Evolutionary conservation across 2,329 filamentous ascomycete species (phyloP), one percentile per base, ranked within the genome.

Genomic region (Metarhizium guizhouense): DNA sequence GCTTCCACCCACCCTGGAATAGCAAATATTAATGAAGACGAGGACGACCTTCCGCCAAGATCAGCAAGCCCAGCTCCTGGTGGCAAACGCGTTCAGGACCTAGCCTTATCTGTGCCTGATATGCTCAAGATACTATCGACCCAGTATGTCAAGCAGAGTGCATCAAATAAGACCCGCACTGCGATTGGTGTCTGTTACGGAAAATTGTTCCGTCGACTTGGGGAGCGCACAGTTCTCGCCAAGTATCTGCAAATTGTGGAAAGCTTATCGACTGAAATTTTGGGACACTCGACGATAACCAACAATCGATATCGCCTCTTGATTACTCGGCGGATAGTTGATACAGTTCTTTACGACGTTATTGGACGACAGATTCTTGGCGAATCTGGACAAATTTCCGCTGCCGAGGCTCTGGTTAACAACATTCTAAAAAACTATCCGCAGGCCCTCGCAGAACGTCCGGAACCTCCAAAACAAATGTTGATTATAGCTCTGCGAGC

Each of bases 361-460:
- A 80, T 97, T 60, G 90, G 90, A 8, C 81, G 81, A 56, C 84
- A 86, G 61, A 87, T 96, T 62, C 78, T 99, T 2, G 91, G 91
- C 13, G 93, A 99, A 70, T 90, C 88, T 14, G 92, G 91, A 7
- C 93, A 96, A 66, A 77, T 93, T 57, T 85, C 87, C 62, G 91
- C 90, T 32, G 89, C 90, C 6, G 90, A 85, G 64, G 83, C 84
- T 58, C 73, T 99, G 54, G 83, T 96, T 65, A 96, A 95, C 67
- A 86, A 90, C 56, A 79, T 96, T 49, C 78, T 99, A 51, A 97
- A 95, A 68, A 94, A 97, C 68, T 97, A 96, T 62, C 93, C 94
- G 0, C 90, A 95, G 68, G 86, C 87, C 5, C 74, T 96, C 51
- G 89, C 92, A 63, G 93, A 97, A 68, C 83, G 88, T 45, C 83